phyloP scores from a whole-genome alignment of 2,329 filamentous ascomycete species.

The Orbilia brochopaga region DNA sequence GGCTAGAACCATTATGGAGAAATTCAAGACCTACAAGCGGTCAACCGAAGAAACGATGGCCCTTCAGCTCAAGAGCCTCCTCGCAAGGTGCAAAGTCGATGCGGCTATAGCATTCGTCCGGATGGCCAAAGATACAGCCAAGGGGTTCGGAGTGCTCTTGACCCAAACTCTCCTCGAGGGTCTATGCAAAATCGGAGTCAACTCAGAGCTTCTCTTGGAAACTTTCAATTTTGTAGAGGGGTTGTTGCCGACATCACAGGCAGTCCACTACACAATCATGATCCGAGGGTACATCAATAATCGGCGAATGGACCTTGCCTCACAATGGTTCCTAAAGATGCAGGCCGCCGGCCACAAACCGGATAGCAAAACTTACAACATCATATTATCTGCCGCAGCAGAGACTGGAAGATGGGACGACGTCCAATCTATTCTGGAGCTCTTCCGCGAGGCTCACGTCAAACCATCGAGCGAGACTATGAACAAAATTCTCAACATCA shows the following conservation, averaged over 20 bases:
- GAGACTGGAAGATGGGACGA: constrained; percentile 51
- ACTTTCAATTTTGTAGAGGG: constrained; percentile 36
- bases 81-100: constrained; percentile 38
- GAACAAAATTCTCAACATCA: constrained; percentile 52
- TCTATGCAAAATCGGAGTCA: constrained; percentile 23
- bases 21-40: constrained; percentile 30
- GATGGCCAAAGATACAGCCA: constrained; percentile 44
- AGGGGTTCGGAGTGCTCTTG: constrained; percentile 18
- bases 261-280: constrained; percentile 52
- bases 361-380: constrained; percentile 51
- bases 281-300: constrained; percentile 52
- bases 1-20: constrained; percentile 27
- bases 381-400: constrained; percentile 52
- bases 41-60: constrained; percentile 33
- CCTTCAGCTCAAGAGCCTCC: constrained; percentile 23
- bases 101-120: constrained; percentile 35
- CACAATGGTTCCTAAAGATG: constrained; percentile 52
- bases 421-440: constrained; percentile 46
- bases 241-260: constrained; percentile 29
- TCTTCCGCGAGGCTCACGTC: constrained; percentile 50
- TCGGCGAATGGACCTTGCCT: constrained; percentile 45
- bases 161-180: constrained; percentile 37
- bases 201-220: constrained; percentile 23
- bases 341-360: constrained; percentile 48
- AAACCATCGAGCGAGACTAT: constrained; percentile 48